These are phyloP conservation scores for Suillus americanus DNA, from an alignment of 768 basidiomycete genomes.

Conservation along the genomic window DNA sequence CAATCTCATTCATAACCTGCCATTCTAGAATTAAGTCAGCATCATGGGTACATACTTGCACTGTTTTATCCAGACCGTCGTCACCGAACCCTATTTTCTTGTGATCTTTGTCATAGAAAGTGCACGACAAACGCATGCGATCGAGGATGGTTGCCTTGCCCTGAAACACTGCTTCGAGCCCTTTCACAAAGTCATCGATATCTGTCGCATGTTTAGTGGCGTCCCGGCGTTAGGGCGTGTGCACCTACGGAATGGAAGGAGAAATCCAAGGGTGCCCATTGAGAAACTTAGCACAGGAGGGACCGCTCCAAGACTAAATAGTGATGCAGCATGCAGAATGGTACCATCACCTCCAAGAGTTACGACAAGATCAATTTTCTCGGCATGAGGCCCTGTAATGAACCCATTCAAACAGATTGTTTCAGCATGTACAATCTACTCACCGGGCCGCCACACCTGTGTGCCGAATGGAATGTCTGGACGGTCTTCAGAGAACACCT, in stretches of 20 bases:
- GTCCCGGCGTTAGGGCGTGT: neutral
- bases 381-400: slow-evolving; percentile 43
- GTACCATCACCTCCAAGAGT: slow-evolving; percentile 96
- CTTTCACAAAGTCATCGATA: slow-evolving; percentile 82
- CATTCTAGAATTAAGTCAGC: slow-evolving; percentile 53
- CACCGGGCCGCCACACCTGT: slow-evolving; percentile 66
- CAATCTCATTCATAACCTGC: slow-evolving; percentile 98
- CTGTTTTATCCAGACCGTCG: slow-evolving; percentile 46
- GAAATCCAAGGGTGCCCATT: slow-evolving; percentile 87
- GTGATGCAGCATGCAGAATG: slow-evolving; percentile 87
- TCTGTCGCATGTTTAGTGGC: slow-evolving; percentile 45
- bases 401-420: slow-evolving; percentile 6
- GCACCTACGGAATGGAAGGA: slow-evolving; percentile 86
- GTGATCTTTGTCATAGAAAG: slow-evolving; percentile 64
- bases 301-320: slow-evolving; percentile 88
- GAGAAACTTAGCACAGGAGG: slow-evolving; percentile 75
- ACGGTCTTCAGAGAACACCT: slow-evolving; percentile 67
- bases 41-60: neutral
- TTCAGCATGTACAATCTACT: slow-evolving; percentile 15
- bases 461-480: slow-evolving; percentile 64
- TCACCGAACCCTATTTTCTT: slow-evolving; percentile 54
- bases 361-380: slow-evolving; percentile 81
- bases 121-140: slow-evolving; percentile 87
- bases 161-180: slow-evolving; percentile 74
- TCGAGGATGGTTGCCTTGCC: slow-evolving; percentile 83